Conservation (phyloP, 2,329 filamentous ascomycete genomes). For the Cladosporium phlei region DNA sequence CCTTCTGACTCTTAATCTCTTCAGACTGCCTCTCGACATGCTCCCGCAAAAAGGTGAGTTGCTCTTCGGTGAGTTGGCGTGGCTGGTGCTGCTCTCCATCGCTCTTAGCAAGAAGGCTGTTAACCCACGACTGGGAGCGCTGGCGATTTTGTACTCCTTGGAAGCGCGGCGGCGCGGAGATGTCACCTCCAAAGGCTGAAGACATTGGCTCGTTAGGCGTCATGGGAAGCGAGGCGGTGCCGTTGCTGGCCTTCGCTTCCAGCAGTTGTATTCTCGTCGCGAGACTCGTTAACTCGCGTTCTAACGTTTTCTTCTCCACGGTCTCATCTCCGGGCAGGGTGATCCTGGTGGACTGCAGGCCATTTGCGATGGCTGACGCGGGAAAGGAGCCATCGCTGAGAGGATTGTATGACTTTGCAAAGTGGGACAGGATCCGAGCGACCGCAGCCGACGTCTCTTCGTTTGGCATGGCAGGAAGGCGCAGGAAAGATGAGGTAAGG, state of each 20-base stretch:
- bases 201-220: slow-evolving; percentile 67
- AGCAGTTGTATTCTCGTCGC: slow-evolving; percentile 73
- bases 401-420: slow-evolving; percentile 45
- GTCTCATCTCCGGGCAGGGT: slow-evolving; percentile 73
- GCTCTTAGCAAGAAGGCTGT: slow-evolving; percentile 51
- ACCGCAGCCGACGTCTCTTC: slow-evolving; percentile 32
- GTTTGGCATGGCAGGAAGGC: slow-evolving; percentile 23
- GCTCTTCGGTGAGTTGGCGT: slow-evolving; percentile 67
- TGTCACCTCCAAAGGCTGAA: slow-evolving; percentile 57
- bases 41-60: slow-evolving; percentile 78
- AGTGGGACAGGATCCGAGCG: slow-evolving; percentile 42
- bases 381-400: slow-evolving; percentile 41
- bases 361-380: slow-evolving; percentile 47
- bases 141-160: slow-evolving; percentile 24
- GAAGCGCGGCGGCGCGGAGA: slow-evolving; percentile 32
- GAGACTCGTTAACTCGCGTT: slow-evolving; percentile 76
- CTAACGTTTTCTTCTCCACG: slow-evolving; percentile 70
- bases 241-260: slow-evolving; percentile 63
- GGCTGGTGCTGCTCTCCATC: slow-evolving; percentile 38
- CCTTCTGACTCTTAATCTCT: slow-evolving; percentile 79
- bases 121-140: slow-evolving; percentile 42
- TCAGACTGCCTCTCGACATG: slow-evolving; percentile 92
- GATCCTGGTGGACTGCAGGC: slow-evolving; percentile 50
- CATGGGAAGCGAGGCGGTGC: slow-evolving; percentile 56
- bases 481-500: slow-evolving; percentile 11